A percentile compares a stretch with the other conserved stretches of the same genome.
Conservation (phyloP, 2,329 filamentous ascomycete genomes). For the Metarhizium album region DNA sequence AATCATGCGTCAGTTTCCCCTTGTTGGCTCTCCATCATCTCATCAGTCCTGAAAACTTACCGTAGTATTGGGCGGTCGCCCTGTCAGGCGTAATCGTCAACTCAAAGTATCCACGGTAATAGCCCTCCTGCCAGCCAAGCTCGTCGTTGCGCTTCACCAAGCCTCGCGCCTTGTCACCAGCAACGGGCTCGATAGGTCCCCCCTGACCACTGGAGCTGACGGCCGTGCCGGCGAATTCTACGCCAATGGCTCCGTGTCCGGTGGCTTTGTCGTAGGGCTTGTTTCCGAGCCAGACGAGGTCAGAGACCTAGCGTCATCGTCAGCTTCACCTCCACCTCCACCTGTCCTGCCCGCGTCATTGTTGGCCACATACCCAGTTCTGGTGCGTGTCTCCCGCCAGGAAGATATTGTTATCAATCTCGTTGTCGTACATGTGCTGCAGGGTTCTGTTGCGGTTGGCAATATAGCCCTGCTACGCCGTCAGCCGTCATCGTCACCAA, state of each 20-base stretch:
- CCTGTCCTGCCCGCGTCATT: too few species aligned
- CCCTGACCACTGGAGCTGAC: constrained; percentile 49
- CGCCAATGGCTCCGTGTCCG: constrained; percentile 45
- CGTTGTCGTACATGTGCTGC: constrained; percentile 52
- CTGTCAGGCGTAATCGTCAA: constrained; percentile 45
- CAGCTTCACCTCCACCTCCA: constrained; percentile 7
- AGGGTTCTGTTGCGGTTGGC: constrained; percentile 63
- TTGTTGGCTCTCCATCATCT: background rate
- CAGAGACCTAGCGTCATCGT: constrained; percentile 17
- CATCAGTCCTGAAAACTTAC: constrained; percentile 20
- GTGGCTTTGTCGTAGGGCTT: constrained; percentile 41
- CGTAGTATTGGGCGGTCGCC: constrained; percentile 55
- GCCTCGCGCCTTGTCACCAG: constrained; percentile 35
- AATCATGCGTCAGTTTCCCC: too few species aligned
- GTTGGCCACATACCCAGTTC: constrained; percentile 39
- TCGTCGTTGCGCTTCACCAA: constrained; percentile 44
- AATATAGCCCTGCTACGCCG: constrained; percentile 42
- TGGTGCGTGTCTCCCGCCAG: constrained; percentile 61
- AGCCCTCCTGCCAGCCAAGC: constrained; percentile 63
- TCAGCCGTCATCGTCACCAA: background rate
- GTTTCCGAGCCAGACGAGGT: constrained; percentile 47
- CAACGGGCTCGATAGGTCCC: constrained; percentile 44
- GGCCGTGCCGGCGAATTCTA: constrained; percentile 57
- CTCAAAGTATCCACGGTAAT: constrained; percentile 65
- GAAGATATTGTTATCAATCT: constrained; percentile 63